Evolutionary conservation across 495 filamentous ascomycete genomes (phyloP).

Genomic region (Hypomontagnella monticulosa): DNA sequence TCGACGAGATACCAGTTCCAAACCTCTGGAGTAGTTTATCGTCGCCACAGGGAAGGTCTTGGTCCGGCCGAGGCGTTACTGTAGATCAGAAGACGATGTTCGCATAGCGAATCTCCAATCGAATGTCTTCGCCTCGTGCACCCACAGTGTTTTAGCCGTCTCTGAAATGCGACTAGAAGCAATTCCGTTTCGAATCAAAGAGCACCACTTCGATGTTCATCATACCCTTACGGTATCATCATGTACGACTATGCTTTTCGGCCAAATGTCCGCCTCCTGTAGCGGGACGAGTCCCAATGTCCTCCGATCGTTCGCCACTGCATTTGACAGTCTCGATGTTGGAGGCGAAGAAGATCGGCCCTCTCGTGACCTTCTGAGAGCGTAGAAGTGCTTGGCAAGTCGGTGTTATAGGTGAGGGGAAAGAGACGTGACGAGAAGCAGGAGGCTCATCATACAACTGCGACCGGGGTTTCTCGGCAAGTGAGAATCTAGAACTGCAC

Average conservation of each 20-base stretch:
- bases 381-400: slow-evolving; percentile 26
- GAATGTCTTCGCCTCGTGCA: slow-evolving; percentile 20
- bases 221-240: slow-evolving; percentile 20
- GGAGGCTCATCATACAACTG: slow-evolving; percentile 25
- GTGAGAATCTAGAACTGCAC: slow-evolving; percentile 40
- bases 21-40: slow-evolving; percentile 10
- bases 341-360: slow-evolving; percentile 26
- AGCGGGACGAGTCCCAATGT: slow-evolving; percentile 2
- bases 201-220: slow-evolving; percentile 8
- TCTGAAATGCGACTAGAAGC: neutral
- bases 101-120: slow-evolving; percentile 12
- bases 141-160: slow-evolving; percentile 7
- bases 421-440: slow-evolving; percentile 12
- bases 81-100: slow-evolving; percentile 16
- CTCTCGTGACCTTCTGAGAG: slow-evolving; percentile 25
- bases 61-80: slow-evolving; percentile 9
- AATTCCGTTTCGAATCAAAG: neutral
- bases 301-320: slow-evolving; percentile 25
- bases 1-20: slow-evolving; percentile 2
- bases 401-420: slow-evolving; percentile 35
- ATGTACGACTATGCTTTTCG: slow-evolving; percentile 12
- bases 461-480: slow-evolving; percentile 32
- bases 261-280: slow-evolving; percentile 10
- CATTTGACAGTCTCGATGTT: slow-evolving; percentile 11
- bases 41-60: slow-evolving; percentile 4